These are phyloP conservation scores for Symmetrospora coprosmae DNA, from an alignment of 768 basidiomycete genomes.

Conservation along the genomic window DNA sequence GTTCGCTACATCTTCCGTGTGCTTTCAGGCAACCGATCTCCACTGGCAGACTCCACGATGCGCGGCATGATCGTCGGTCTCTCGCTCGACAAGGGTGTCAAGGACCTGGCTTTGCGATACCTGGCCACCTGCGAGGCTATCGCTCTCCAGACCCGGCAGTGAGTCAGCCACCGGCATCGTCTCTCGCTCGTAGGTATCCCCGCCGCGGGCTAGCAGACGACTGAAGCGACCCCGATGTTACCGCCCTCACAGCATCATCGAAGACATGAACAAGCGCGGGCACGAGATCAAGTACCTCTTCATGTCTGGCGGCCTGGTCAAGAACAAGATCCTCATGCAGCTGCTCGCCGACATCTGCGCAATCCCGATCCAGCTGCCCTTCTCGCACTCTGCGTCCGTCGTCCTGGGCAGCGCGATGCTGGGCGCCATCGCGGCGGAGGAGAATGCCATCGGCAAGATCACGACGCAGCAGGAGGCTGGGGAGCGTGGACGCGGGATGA, in stretches of 20 bases:
- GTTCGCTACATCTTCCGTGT: neutral
- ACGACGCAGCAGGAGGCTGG: constrained; percentile 37
- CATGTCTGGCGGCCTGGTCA: constrained; percentile 77
- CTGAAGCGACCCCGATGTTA: too few relatives aligned
- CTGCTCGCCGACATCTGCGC: constrained; percentile 72
- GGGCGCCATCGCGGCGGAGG: constrained; percentile 60
- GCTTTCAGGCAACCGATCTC: constrained; percentile 73
- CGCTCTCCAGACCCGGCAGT: constrained; percentile 40
- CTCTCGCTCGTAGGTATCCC: too few relatives aligned
- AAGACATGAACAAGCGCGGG: constrained; percentile 72
- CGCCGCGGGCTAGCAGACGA: neutral
- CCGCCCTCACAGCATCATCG: constrained; percentile 83
- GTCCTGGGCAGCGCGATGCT: constrained; percentile 90
- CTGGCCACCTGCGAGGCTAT: constrained; percentile 82
- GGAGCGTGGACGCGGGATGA: constrained; percentile 42
- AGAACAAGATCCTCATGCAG: constrained; percentile 74
- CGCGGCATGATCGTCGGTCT: constrained; percentile 79
- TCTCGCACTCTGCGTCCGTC: constrained; percentile 61
- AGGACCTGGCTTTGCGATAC: constrained; percentile 78
- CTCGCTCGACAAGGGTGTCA: constrained; percentile 56
- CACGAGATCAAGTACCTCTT: constrained; percentile 71
- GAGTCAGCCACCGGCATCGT: too few relatives aligned
- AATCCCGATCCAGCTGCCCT: constrained; percentile 69
- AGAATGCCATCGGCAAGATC: constrained; percentile 37
- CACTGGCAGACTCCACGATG: constrained; percentile 91